Base-by-base conservation (phyloP, 1,284 basidiomycete species). In the Heterobasidion annosum region DNA sequence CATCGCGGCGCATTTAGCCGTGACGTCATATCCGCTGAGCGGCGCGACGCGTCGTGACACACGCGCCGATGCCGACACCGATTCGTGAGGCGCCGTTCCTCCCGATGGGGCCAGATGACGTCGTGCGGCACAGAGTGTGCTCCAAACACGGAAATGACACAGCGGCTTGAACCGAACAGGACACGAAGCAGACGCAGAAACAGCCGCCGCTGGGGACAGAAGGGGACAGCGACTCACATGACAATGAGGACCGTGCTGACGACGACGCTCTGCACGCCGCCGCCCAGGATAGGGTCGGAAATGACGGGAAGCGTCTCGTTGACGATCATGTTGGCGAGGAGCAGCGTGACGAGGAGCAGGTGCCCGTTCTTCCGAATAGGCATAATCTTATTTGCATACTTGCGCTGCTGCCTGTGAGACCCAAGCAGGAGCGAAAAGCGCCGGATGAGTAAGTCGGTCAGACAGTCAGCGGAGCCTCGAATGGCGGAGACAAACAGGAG, bases 251-350 rank as follows among this genome's bases (percentile, higher is more conserved):
- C 80, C 0, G 92, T 95, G 58, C 88, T 92, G 51, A 88, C 85
- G 54, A 91, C 75, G 55, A 94, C 90, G 50, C 91, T 88, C 63
- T 78, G 81, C 10, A 88, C 70, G 33, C 92, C 91, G 43, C 92
- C 91, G 37, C 93, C 93, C 1, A 98, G 78, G 44, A 98, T 76
- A 25, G 85, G 85, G 65, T 94, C 91, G 33, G 91, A 81, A 63
- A 98, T 93, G 64, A 98, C 85, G 34, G 95, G 94, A 3, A 98
- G 79, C 3, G 91, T 84, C 71, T 95, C 93, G 68, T 94, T 94
- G 61, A 88, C 85, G 61, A 95, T 91, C 91, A 93, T 92, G 69
- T 93, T 92, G 47, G 86, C 83, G 34, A 93, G 72, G 8, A 93
- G 77, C 12, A 93, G 79, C 0, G 89, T 92, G 56, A 93, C 90